Evolutionary conservation across 345 rosid genomes (phyloP).

Genomic region (Corchorus olitorius): DNA sequence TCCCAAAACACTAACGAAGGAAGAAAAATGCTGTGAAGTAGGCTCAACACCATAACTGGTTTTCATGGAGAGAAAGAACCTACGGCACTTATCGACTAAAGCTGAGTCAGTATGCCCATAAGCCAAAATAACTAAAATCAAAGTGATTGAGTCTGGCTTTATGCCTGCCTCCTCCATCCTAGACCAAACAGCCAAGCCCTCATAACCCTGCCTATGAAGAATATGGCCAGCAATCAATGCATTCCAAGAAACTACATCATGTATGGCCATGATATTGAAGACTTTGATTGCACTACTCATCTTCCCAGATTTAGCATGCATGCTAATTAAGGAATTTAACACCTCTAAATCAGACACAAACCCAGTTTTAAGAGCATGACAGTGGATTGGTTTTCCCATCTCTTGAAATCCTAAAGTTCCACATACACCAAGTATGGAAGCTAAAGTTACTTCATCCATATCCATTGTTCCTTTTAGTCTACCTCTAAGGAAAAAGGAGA

Average conservation of each 20-base stretch:
- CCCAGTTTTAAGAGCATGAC: conserved; percentile 61
- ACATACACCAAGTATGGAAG: conserved; percentile 59
- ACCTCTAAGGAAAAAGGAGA: conserved; percentile 45
- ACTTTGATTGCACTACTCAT: conserved; percentile 47
- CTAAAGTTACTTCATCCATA: conserved; percentile 63
- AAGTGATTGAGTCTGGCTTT: conserved; percentile 58
- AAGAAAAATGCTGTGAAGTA: conserved; percentile 64
- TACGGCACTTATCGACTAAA: conserved; percentile 54
- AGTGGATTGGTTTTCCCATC: conserved; percentile 75
- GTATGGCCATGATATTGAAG: conserved; percentile 50
- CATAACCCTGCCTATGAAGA: conserved; percentile 72
- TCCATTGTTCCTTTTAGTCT: conserved; percentile 44
- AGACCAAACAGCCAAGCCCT: conserved; percentile 60
- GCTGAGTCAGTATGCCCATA: conserved; percentile 44
- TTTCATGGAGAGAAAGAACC: conserved; percentile 60
- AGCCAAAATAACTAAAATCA: conserved; percentile 36
- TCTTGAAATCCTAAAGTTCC: conserved; percentile 73
- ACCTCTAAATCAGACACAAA: conserved; percentile 48
- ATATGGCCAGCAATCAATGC: conserved; percentile 66
- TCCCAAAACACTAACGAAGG: conserved; percentile 66
- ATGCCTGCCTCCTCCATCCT: conserved; percentile 44
- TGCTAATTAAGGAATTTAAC: conserved; percentile 71
- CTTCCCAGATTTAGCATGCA: conserved; percentile 70
- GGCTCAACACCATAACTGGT: conserved; percentile 50
- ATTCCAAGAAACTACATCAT: conserved; percentile 76